Percentiles rank a stretch among this genome's conserved stretches.
phyloP scores from a whole-genome alignment of 305 asterid genomes.

The Nicotiana rustica region DNA sequence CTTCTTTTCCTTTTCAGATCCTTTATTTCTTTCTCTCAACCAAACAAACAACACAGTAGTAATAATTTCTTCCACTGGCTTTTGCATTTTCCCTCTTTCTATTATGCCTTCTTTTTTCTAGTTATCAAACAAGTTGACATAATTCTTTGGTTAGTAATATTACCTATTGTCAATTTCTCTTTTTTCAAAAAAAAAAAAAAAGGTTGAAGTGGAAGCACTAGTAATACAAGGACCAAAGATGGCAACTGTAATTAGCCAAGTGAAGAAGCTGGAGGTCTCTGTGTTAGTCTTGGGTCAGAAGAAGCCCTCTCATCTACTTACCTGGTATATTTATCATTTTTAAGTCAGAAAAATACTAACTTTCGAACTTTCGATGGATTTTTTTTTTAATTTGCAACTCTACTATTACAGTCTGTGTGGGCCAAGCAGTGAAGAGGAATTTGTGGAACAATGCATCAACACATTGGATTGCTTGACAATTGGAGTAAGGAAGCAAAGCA shows the following conservation, averaged over 20 bases:
- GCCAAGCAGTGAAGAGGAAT: constrained; percentile 60
- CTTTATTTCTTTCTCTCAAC: not conserved
- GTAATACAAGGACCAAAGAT: constrained; percentile 81
- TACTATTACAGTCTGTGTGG: constrained; percentile 61
- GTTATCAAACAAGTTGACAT: not conserved
- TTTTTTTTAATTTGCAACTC: not conserved
- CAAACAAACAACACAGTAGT: not conserved
- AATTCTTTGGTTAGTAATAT: too few species aligned
- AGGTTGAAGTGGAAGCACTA: constrained; percentile 93
- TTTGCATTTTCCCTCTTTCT: not conserved
- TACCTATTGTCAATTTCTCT: not conserved
- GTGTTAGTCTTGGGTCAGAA: constrained; percentile 84
- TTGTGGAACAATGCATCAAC: constrained; percentile 77
- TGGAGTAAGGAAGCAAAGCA: constrained; percentile 84
- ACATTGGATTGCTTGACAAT: constrained; percentile 81
- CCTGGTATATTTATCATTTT: constrained; percentile 55
- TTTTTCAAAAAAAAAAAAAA: not conserved
- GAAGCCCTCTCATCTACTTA: constrained; percentile 62
- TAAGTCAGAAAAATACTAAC: too few species aligned
- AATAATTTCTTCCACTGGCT: not conserved
- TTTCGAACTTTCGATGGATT: not conserved
- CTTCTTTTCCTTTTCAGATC: constrained; percentile 31
- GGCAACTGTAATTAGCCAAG: constrained; percentile 82
- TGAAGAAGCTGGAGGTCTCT: constrained; percentile 91
- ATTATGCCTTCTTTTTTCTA: too few species aligned